Evolutionary conservation across 768 basidiomycete species (phyloP).

Genomic region (Suillus brevipes): DNA sequence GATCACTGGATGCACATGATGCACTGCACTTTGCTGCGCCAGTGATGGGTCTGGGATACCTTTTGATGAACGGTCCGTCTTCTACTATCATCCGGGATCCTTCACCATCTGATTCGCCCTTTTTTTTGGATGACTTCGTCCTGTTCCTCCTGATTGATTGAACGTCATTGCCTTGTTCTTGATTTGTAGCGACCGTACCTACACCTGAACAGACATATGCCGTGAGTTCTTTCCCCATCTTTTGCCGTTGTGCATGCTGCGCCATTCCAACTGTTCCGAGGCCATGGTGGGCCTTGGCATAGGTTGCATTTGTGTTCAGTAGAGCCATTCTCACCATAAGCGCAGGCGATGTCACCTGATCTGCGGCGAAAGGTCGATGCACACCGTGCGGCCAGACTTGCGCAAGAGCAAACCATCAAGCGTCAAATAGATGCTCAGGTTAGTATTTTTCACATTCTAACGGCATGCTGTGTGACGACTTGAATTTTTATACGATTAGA

Average conservation of each 20-base stretch:
- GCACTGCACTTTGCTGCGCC: slow-evolving; percentile 4
- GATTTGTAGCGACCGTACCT: slow-evolving; percentile 33
- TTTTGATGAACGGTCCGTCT: slow-evolving; percentile 57
- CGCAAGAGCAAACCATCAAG: slow-evolving; percentile 54
- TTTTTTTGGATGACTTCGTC: slow-evolving; percentile 11
- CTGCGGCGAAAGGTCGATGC: slow-evolving; percentile 64
- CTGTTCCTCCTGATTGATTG: neutral
- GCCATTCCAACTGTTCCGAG: neutral
- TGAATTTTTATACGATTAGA: slow-evolving; percentile 8
- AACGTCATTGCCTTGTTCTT: slow-evolving; percentile 9
- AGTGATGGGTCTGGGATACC: slow-evolving; percentile 60
- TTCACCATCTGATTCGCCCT: slow-evolving; percentile 12
- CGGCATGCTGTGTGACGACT: neutral
- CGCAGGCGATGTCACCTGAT: slow-evolving; percentile 64
- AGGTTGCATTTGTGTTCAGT: neutral
- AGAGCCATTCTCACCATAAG: slow-evolving; percentile 5
- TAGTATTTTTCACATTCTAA: slow-evolving; percentile 19
- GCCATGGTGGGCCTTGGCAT: neutral
- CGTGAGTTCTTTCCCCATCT: slow-evolving; percentile 21
- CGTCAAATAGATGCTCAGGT: slow-evolving; percentile 56
- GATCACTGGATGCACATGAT: neutral
- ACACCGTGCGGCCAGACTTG: slow-evolving; percentile 49
- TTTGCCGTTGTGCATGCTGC: neutral
- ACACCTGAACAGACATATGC: slow-evolving; percentile 38
- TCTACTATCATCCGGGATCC: slow-evolving; percentile 12